Percentiles rank a stretch among this genome's conserved stretches.
phyloP scores from a whole-genome alignment of 257 asterid genomes.

The Nicotiana otophora region DNA sequence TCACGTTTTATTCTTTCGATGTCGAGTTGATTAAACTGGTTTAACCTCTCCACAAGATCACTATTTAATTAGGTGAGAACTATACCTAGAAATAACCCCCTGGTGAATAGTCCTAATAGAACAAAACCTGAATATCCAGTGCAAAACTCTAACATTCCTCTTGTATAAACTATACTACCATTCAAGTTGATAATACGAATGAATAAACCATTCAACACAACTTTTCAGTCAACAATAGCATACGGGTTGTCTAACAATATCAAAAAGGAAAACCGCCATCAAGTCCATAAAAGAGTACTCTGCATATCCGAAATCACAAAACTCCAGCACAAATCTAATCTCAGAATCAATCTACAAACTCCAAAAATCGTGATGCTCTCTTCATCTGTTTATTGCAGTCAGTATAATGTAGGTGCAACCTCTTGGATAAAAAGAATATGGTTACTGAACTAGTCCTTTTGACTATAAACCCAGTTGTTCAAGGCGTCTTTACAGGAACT shows the following conservation, averaged over 20 bases:
- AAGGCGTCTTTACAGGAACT: neutral
- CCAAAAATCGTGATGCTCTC: neutral
- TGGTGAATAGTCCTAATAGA: neutral
- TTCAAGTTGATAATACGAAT: neutral
- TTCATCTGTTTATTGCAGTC: conserved; percentile 3
- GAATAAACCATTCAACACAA: neutral
- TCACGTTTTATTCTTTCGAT: neutral
- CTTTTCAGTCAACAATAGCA: neutral
- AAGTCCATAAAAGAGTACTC: neutral
- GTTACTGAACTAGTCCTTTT: neutral
- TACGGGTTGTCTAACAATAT: neutral
- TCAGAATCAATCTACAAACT: neutral
- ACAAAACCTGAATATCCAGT: neutral
- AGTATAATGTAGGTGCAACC: neutral
- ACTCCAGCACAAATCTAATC: neutral
- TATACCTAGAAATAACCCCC: neutral
- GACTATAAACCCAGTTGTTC: neutral
- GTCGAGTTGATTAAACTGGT: neutral
- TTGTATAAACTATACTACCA: neutral
- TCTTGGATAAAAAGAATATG: neutral
- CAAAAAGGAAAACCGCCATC: neutral
- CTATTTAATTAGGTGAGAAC: neutral
- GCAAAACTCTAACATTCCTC: neutral
- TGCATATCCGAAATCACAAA: neutral
- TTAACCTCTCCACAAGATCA: neutral